Evolutionary conservation across 257 asterid species (phyloP), one percentile per base, ranked within the genome.

Genomic region (Nicotiana sylvestris): DNA sequence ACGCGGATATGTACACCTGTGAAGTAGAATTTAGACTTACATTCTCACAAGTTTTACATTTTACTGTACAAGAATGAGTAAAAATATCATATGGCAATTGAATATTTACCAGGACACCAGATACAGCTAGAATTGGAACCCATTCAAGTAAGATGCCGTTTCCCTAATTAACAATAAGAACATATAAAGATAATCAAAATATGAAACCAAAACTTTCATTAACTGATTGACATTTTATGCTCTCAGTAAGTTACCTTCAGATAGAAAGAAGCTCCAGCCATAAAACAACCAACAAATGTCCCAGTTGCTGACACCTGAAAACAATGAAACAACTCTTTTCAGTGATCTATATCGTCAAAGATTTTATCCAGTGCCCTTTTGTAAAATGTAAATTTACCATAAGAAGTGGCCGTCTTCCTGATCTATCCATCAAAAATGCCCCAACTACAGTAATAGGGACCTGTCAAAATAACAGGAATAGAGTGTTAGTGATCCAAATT

Each of bases 401-500:
- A 37, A 95, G 93, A 65, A 94, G 97, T 49, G 97, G 96, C 57
- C 92, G 84, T 92, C 97, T 87, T 83, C 97, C 98, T 67, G 94
- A 88, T 85, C 82, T 92, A 78, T 94, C 97, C 97, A 94, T 94
- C 49, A 94, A 84, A 18, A 92, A 32, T 62, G 95, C 98, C 72
- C 98, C 98, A 79, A 91, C 37, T 37, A 91, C 25, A n/a, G 96
- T 92, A 84, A 93, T 83, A 1, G 94, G 97, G 12, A 95, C 91
- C 98, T 94, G 83, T 55, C 76, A 16, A 82, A 78, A 58, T 53
- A n/a, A 64, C 49, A 15, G 58, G 13, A 68, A 61, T 25, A 25
- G 12, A 11, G 60, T 7, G 3, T 32, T 67, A 39, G 46, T 79
- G 51, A 69, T 70, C 65, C 68, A 4, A 30, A 32, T 55, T 58